A percentile compares a stretch with the other conserved stretches of the same genome.
These are phyloP conservation scores for Paecilomyces niveus DNA, from an alignment of 2,329 filamentous ascomycete genomes.

Conservation along the genomic window DNA sequence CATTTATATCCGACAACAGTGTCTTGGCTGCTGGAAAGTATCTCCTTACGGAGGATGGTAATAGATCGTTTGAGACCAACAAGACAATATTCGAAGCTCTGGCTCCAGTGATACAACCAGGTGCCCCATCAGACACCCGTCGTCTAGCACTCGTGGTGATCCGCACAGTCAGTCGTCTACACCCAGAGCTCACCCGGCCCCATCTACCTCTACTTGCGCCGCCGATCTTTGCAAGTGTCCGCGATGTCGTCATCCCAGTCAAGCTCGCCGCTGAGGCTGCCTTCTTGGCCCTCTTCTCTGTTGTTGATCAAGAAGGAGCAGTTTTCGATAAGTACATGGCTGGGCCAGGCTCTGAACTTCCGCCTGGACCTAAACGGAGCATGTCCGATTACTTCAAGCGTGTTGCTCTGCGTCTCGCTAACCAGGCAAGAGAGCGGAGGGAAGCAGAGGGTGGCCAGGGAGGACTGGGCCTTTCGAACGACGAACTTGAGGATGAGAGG, in stretches of 20 bases:
- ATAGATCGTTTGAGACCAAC: conserved; percentile 62
- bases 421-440: conserved; percentile 77
- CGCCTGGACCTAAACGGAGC: conserved; percentile 69
- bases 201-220: conserved; percentile 74
- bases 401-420: conserved; percentile 75
- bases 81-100: conserved; percentile 77
- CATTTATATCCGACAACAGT: conserved; percentile 80
- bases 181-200: conserved; percentile 73
- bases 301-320: conserved; percentile 76
- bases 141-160: conserved; percentile 80
- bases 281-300: conserved; percentile 83
- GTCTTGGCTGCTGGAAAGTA: conserved; percentile 89
- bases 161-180: conserved; percentile 72
- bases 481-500: conserved; percentile 88
- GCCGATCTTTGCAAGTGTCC: conserved; percentile 80
- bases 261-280: conserved; percentile 93
- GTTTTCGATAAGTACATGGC: conserved; percentile 89
- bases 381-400: conserved; percentile 98
- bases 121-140: conserved; percentile 72
- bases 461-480: conserved; percentile 75
- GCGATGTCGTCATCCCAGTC: conserved; percentile 87
- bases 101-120: conserved; percentile 66
- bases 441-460: conserved; percentile 88
- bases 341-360: conserved; percentile 58
- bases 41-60: conserved; percentile 57